A percentile compares a stretch with the other conserved stretches of the same genome.
These are phyloP conservation scores for Aspergillus quadrilineatus DNA, from an alignment of 2,329 filamentous ascomycete species.

Conservation along the genomic window DNA sequence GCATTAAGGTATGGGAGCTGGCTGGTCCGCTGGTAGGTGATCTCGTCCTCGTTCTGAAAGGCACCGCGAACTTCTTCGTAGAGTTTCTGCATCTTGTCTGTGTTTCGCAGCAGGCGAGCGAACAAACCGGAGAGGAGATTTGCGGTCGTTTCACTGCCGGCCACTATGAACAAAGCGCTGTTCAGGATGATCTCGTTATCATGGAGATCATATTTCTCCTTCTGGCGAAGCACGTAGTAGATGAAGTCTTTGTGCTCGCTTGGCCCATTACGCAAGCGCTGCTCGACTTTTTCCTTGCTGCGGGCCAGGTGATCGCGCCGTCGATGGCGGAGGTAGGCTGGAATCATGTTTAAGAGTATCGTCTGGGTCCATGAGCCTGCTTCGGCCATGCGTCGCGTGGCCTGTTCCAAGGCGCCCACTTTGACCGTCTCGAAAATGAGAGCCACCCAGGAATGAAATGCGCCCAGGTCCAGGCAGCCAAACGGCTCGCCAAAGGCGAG, in stretches of 20 bases:
- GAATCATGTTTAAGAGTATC: neutral
- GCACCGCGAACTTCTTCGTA: neutral
- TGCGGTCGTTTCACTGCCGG: conserved; percentile 12
- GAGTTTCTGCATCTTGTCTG: conserved; percentile 2
- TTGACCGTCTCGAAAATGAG: neutral
- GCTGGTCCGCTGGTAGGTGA: neutral
- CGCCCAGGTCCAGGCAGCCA: conserved; percentile 6
- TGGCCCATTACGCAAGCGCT: neutral
- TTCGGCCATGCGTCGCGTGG: neutral
- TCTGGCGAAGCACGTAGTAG: conserved; percentile 1
- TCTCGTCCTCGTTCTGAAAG: neutral
- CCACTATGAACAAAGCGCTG: conserved; percentile 2
- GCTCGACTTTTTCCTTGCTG: neutral
- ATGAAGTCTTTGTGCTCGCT: conserved; percentile 8
- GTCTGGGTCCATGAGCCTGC: neutral
- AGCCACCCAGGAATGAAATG: conserved; percentile 10
- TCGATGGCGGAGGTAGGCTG: neutral
- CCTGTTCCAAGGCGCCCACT: neutral
- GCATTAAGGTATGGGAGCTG: conserved; percentile 11
- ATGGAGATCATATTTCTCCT: neutral
- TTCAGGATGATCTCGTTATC: conserved; percentile 12
- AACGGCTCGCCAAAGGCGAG: conserved; percentile 12
- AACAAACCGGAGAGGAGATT: conserved; percentile 5
- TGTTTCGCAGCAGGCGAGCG: conserved; percentile 6
- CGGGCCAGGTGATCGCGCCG: neutral